These are phyloP conservation scores for Lachancea meyersii DNA, from an alignment of 805 yeast genomes.

Conservation along the genomic window DNA sequence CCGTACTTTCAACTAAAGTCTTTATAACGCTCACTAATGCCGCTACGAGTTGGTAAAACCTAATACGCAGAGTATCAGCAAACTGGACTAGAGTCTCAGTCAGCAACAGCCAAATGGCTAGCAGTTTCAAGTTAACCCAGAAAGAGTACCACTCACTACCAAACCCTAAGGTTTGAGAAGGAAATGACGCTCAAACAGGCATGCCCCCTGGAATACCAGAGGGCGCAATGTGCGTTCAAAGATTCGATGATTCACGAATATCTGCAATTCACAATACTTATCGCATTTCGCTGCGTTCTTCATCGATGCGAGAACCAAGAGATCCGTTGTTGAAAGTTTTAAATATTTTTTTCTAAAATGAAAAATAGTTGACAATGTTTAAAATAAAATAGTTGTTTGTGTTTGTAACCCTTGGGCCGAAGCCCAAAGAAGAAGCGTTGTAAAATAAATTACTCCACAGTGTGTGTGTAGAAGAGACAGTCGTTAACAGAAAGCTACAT, in stretches of 20 bases:
- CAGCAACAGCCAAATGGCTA: constrained; percentile 22
- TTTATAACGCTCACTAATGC: constrained; percentile 12
- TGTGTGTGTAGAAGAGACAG: constrained; percentile 16
- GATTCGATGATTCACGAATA: constrained; percentile 40
- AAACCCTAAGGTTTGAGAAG: constrained; percentile 32
- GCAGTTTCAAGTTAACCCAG: constrained; percentile 31
- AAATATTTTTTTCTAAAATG: constrained; percentile 24
- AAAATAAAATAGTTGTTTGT: constrained; percentile 17
- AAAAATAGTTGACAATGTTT: constrained; percentile 15
- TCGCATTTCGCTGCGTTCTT: constrained; percentile 43
- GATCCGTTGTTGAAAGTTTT: constrained; percentile 40
- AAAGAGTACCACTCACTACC: constrained; percentile 32
- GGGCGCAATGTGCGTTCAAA: constrained; percentile 44
- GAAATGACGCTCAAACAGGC: constrained; percentile 40
- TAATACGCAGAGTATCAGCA: constrained; percentile 21
- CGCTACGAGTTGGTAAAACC: constrained; percentile 21
- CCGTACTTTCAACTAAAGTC: constrained; percentile 10
- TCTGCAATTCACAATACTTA: constrained; percentile 36
- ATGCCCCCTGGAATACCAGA: constrained; percentile 36
- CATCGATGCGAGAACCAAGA: constrained; percentile 42
- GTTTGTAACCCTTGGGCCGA: constrained; percentile 16
- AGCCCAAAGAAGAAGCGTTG: constrained; percentile 15
- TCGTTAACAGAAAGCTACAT: constrained; percentile 6
- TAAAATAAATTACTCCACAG: constrained; percentile 18
- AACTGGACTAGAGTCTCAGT: constrained; percentile 17